These are phyloP conservation scores for Lentinus polychrous DNA, from an alignment of 1,284 basidiomycete species.

Conservation along the genomic window DNA sequence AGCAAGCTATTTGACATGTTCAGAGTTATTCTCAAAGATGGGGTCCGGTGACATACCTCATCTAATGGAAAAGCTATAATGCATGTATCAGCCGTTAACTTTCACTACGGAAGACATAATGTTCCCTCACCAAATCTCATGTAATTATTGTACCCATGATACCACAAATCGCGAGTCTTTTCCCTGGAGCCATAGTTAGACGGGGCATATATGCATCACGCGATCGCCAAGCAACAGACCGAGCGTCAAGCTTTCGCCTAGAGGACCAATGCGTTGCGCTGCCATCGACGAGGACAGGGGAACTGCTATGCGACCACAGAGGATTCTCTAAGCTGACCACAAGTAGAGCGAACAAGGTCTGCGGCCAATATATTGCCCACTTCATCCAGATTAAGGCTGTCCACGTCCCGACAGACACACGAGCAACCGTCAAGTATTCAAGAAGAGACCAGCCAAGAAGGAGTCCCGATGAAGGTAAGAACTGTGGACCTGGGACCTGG, in stretches of 20 bases:
- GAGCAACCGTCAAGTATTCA: not conserved
- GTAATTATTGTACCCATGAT: slow-evolving; percentile 78
- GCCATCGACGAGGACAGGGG: slow-evolving; percentile 24
- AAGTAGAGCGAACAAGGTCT: slow-evolving; percentile 43
- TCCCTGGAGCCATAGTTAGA: slow-evolving; percentile 36
- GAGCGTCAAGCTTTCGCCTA: slow-evolving; percentile 51
- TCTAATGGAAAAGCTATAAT: slow-evolving; percentile 72
- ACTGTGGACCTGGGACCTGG: too few species aligned
- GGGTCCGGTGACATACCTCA: slow-evolving; percentile 41
- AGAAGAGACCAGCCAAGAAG: not conserved
- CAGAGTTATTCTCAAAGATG: not conserved
- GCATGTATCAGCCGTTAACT: not conserved
- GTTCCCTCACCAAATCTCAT: slow-evolving; percentile 61
- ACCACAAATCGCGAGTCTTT: slow-evolving; percentile 68
- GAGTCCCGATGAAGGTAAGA: too few species aligned
- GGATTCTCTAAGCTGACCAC: slow-evolving; percentile 39
- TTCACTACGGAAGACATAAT: not conserved
- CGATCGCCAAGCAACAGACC: slow-evolving; percentile 33
- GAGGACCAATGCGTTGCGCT: slow-evolving; percentile 42
- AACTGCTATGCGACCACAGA: slow-evolving; percentile 30
- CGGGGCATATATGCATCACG: not conserved
- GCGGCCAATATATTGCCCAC: slow-evolving; percentile 57
- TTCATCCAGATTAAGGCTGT: slow-evolving; percentile 39
- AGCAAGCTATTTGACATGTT: slow-evolving; percentile 46
- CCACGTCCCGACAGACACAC: not conserved